A percentile compares a stretch with the other conserved stretches of the same genome.
Conservation (phyloP, 495 filamentous ascomycete species). For the Podospora conica region DNA sequence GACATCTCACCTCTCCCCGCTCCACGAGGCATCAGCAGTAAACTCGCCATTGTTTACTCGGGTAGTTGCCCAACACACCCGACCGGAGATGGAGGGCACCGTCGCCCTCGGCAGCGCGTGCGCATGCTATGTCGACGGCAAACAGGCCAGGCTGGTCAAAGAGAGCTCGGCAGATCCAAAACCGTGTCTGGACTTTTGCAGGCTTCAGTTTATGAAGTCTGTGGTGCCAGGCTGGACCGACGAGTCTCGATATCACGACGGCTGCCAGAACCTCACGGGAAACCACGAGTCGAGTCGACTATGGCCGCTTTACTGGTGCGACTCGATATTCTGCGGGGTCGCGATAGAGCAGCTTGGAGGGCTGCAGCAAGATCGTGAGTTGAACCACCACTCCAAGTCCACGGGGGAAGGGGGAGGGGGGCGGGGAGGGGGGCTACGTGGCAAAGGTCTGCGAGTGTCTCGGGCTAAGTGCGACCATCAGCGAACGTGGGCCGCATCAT, state of each 20-base stretch:
- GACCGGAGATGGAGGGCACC: constrained; percentile 7
- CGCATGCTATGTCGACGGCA: constrained; percentile 21
- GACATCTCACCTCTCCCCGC: constrained; percentile 1
- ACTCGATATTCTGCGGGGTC: constrained; percentile 40
- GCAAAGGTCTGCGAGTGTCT: constrained; percentile 6
- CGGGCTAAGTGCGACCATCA: constrained; percentile 25
- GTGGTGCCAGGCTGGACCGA: constrained; percentile 15
- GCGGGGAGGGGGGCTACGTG: background rate
- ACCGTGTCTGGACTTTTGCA: constrained; percentile 23
- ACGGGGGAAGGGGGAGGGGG: background rate
- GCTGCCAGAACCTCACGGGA: constrained; percentile 19
- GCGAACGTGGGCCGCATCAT: constrained; percentile 42
- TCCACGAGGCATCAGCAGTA: constrained; percentile 1
- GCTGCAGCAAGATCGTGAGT: constrained; percentile 41
- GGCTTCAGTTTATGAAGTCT: constrained; percentile 16
- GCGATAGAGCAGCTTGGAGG: constrained; percentile 23
- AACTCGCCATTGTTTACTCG: background rate
- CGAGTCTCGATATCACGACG: constrained; percentile 11
- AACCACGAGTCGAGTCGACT: constrained; percentile 15
- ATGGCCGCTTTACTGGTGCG: constrained; percentile 42
- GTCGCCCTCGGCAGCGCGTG: constrained; percentile 11
- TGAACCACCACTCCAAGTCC: background rate
- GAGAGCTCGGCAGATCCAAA: constrained; percentile 7
- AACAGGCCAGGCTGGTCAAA: constrained; percentile 4
- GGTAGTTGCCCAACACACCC: background rate